Percentiles rank a stretch among this genome's conserved stretches.
Conservation (phyloP, 495 filamentous ascomycete genomes). For the Penicillium flavigenum region DNA sequence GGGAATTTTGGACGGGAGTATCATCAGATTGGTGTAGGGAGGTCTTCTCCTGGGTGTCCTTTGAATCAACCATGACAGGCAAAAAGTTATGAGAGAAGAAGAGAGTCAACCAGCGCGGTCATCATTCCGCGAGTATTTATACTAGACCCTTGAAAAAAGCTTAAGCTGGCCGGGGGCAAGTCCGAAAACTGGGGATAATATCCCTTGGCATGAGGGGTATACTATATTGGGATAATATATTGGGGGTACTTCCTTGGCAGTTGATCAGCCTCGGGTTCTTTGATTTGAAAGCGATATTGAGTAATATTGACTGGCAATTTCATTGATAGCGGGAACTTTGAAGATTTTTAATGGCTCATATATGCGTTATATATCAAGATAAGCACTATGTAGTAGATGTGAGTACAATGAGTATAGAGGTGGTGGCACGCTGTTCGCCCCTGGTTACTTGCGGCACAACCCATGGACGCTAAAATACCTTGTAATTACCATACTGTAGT, state of each 20-base stretch:
- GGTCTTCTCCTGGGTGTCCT: conserved; percentile 14
- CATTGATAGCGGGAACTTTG: not conserved
- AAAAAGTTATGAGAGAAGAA: not conserved
- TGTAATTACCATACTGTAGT: not conserved
- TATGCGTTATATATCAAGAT: not conserved
- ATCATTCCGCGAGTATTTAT: conserved; percentile 11
- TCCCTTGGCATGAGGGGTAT: conserved; percentile 20
- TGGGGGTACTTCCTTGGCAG: no score
- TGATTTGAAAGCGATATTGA: not conserved
- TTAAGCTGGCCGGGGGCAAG: conserved; percentile 1
- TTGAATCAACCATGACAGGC: conserved; percentile 13
- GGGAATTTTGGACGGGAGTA: not conserved
- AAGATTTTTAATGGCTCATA: not conserved
- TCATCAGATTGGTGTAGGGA: conserved; percentile 12
- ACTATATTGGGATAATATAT: not conserved
- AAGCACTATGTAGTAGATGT: not conserved
- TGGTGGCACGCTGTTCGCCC: not conserved
- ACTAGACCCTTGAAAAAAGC: not conserved
- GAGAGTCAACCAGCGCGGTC: not conserved
- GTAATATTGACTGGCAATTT: not conserved
- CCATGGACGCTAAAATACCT: not conserved
- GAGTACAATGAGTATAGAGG: not conserved
- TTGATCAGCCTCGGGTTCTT: not conserved
- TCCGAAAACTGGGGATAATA: conserved; percentile 9
- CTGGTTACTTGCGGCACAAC: not conserved